Conservation (phyloP, 495 filamentous ascomycete species). For the Aspergillus ostianus region DNA sequence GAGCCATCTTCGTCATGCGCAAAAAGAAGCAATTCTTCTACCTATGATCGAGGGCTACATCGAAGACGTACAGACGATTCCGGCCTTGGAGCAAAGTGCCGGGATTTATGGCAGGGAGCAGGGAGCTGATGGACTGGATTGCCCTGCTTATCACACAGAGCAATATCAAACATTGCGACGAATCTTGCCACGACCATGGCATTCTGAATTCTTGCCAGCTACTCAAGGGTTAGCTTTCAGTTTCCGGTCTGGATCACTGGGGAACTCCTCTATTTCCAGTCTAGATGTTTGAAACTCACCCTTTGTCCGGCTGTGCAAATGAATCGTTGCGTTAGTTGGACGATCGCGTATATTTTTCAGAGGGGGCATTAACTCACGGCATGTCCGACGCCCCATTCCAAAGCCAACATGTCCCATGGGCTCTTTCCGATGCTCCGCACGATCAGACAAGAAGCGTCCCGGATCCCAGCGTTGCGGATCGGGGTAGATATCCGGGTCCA, state of each 20-base stretch:
- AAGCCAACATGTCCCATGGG: not conserved
- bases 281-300: not conserved
- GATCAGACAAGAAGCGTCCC: conserved; percentile 3
- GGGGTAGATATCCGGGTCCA: conserved; percentile 4
- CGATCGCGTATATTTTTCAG: not conserved
- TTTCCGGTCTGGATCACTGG: not conserved
- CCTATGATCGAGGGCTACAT: not conserved
- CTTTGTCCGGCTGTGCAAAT: conserved; percentile 4
- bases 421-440: not conserved
- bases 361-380: not conserved
- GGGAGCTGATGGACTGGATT: not conserved
- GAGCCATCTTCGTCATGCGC: not conserved
- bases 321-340: not conserved
- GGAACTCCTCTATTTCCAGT: not conserved
- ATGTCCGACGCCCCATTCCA: not conserved
- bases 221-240: conserved; percentile 1
- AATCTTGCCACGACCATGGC: not conserved
- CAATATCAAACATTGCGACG: not conserved
- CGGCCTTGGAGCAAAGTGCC: not conserved
- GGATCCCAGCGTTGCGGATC: conserved; percentile 9
- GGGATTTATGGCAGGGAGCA: too few relatives aligned
- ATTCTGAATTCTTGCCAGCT: not conserved
- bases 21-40: not conserved
- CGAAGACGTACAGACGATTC: conserved; percentile 4
- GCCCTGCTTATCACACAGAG: conserved; percentile 6